Base-by-base conservation (phyloP, 352 stramenopile species). In the Pythium biforme region DNA sequence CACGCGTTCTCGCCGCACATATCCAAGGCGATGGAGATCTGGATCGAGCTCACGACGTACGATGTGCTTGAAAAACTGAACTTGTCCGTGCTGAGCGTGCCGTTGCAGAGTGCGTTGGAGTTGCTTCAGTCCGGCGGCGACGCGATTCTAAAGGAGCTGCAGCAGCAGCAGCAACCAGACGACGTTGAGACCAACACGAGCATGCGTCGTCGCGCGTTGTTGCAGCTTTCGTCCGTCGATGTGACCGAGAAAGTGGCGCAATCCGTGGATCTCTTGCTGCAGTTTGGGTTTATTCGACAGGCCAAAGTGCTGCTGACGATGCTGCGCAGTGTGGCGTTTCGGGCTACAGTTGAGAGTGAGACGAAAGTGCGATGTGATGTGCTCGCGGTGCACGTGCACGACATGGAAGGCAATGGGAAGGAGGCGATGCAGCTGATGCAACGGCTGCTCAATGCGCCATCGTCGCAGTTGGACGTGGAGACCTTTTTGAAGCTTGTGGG, bases 241-340 rank as follows among this genome's bases (percentile, higher is more conserved):
- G 34, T 80, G 25, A 43, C 47, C 8, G 29, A 57, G 4, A 90
- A 88, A 68, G 63, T 74, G 33, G 26, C 53, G 4, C 33, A 68
- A 19, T 69, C 37, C 0, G 62, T 78, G 4, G 43, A 72, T 11
- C 47, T 83, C 14, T 62, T 92, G 6, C 50, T 90, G 8, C 47
- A 63, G 1, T 81, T 83, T 45, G 83, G 83, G 0, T 92, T 77
- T 59, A 46, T 84, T 20, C 75, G 75, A 0, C 77, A 91, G 56
- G 82, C 66, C 25, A 89, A 91, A 62, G 68, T 72, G 7, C 61
- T 83, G 11, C 54, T 88, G 1, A 69, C 62, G 7, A 70, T 83
- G 34, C 55, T 90, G 3, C 69, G 79, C 14, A 77, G 81, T 39
- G 39, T 85, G 29, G 54, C 47, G 9, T 54, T 73, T 23, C 67